Percentiles rank a stretch among this genome's conserved stretches.
phyloP scores from a whole-genome alignment of 2,329 filamentous ascomycete species.

The Apiospora hydei region DNA sequence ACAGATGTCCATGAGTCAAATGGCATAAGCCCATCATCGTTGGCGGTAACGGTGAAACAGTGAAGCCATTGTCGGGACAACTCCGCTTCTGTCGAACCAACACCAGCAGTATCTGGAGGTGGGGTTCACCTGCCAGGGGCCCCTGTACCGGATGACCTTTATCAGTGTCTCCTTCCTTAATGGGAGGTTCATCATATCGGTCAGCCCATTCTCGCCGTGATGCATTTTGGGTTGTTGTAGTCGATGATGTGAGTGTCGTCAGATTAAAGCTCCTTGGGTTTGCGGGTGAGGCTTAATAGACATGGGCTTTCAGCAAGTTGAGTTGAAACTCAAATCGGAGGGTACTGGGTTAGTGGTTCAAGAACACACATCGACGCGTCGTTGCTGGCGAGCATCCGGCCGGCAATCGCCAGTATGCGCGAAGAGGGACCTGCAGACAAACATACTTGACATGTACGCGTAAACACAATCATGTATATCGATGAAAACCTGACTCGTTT shows the following conservation, averaged over 20 bases:
- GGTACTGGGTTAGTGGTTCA: neutral
- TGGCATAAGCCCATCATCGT: neutral
- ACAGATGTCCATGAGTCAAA: too few species aligned
- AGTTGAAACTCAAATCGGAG: neutral
- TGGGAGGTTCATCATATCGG: neutral
- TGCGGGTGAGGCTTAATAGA: neutral
- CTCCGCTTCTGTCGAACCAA: neutral
- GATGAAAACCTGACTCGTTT: neutral
- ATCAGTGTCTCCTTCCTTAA: neutral
- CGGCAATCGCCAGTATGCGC: neutral
- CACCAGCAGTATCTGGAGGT: slow-evolving; percentile 4
- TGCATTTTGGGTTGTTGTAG: neutral
- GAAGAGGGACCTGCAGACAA: neutral
- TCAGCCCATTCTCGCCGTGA: neutral
- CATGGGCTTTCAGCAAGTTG: neutral
- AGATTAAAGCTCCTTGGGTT: neutral
- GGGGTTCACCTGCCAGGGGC: neutral
- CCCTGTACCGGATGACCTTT: neutral
- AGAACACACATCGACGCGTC: neutral
- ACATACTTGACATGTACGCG: neutral
- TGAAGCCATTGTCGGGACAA: neutral
- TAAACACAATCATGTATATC: neutral
- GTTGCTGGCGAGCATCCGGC: neutral
- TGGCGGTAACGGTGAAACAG: neutral
- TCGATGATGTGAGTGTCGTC: neutral